These are phyloP conservation scores for Penicillium bovifimosum DNA, from an alignment of 495 filamentous ascomycete species.

Conservation along the genomic window DNA sequence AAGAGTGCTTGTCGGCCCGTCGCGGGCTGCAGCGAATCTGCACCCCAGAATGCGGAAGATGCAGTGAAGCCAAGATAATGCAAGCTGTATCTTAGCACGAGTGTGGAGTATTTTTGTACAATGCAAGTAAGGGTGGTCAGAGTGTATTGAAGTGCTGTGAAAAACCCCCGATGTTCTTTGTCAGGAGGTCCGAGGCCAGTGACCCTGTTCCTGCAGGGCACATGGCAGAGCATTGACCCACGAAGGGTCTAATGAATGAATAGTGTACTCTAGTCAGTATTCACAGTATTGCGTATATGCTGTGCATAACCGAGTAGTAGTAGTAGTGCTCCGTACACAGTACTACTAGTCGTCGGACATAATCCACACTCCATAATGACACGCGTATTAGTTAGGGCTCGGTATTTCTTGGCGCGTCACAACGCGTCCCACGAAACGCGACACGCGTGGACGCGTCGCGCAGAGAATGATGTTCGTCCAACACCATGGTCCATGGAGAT, in stretches of 20 bases:
- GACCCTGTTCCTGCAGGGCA: background rate
- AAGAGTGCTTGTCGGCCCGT: background rate
- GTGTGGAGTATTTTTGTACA: background rate
- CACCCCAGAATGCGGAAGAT: conserved; percentile 9
- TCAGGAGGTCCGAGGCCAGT: too few species aligned
- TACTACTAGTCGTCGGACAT: too few species aligned
- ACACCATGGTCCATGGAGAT: background rate
- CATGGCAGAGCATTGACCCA: conserved; percentile 8
- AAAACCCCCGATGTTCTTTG: conserved; percentile 1
- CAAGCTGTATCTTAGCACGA: conserved; percentile 6
- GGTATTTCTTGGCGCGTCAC: background rate
- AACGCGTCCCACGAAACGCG: background rate
- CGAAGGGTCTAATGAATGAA: background rate
- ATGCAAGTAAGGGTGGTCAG: background rate
- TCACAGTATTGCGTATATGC: background rate
- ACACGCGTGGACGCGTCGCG: background rate
- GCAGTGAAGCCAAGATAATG: conserved; percentile 12
- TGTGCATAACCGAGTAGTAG: background rate
- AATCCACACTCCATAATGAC: too few species aligned
- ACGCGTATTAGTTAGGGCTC: background rate
- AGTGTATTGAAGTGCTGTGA: conserved; percentile 1
- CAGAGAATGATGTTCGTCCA: background rate
- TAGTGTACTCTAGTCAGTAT: background rate
- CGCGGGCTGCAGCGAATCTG: conserved; percentile 8
- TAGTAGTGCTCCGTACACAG: too few species aligned